Evolutionary conservation across 2,329 filamentous ascomycete species (phyloP).

Genomic region (Diplodia scrobiculata): DNA sequence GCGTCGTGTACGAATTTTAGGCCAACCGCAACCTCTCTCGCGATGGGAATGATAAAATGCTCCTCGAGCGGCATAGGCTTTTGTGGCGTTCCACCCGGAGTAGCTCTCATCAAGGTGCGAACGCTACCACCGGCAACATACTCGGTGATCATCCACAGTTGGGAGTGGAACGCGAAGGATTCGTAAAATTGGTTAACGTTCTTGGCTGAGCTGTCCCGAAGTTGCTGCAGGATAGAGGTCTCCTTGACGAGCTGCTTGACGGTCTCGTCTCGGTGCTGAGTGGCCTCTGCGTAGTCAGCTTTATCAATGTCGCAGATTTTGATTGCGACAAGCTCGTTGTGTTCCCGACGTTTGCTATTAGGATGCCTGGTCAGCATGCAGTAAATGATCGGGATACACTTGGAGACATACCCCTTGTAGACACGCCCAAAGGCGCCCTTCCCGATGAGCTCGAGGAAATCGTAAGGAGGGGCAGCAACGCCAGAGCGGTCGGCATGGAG

Average conservation of each 20-base stretch:
- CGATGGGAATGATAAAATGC: constrained; percentile 64
- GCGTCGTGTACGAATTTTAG: constrained; percentile 65
- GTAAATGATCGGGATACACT: constrained; percentile 12
- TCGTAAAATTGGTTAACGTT: constrained; percentile 84
- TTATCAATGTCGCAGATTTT: constrained; percentile 86
- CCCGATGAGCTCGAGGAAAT: constrained; percentile 71
- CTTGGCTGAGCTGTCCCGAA: constrained; percentile 75
- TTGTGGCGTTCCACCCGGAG: constrained; percentile 5
- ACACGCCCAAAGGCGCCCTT: constrained; percentile 75
- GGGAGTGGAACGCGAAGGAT: constrained; percentile 72
- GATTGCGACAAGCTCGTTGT: constrained; percentile 64
- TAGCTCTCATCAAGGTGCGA: constrained; percentile 57
- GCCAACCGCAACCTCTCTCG: constrained; percentile 63
- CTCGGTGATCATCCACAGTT: constrained; percentile 87
- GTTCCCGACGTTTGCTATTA: constrained; percentile 45
- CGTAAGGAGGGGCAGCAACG: constrained; percentile 65
- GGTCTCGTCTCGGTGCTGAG: constrained; percentile 34
- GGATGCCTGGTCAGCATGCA: constrained; percentile 32
- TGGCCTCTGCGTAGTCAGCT: constrained; percentile 57
- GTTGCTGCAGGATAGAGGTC: constrained; percentile 67
- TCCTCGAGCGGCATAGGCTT: constrained; percentile 57
- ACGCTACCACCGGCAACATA: constrained; percentile 85
- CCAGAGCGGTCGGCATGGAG: constrained; percentile 63
- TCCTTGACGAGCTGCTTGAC: constrained; percentile 54
- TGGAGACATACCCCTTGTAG: constrained; percentile 60